Base-by-base conservation (phyloP, 768 basidiomycete species). In the Termitomyces sp. region DNA sequence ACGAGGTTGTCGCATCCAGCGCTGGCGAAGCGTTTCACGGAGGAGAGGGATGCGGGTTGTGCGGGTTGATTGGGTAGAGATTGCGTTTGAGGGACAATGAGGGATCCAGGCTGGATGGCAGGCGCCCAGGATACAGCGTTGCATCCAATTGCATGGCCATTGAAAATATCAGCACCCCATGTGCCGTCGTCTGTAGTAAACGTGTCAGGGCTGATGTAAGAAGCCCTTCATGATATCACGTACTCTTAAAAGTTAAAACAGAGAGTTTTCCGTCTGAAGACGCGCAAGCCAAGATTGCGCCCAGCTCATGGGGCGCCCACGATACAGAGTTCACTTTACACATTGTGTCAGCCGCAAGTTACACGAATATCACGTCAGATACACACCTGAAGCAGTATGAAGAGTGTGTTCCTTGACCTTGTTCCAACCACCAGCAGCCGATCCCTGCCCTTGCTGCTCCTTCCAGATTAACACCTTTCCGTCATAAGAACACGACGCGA, bases 401-500 rank as follows among this genome's bases (percentile, higher is more conserved):
- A 97, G 75, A 2, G 87, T 88, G 68, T 98, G 96, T 74, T 98
- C 97, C 71, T 97, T 96, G 65, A 98, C 91, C 73, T 90, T 94
- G 44, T 88, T 82, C 97, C 97, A 98, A 1, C 83, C 84, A 59
- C 86, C 83, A 1, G 77, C 67, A 22, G 77, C 70, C 45, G 79
- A 73, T 16, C 82, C 83, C 64, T 82, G 81, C 7, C 77, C 77
- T 59, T 74, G 78, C 68, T 92, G 89, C 71, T 98, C 95, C 68
- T 95, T 97, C 97, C 97, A 99, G 64, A 99, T 94, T 73, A 98
- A 83, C 20, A 97, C 97, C 67, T 96, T 93, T 46, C 97, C 95
- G 65, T 99, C 97, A 71, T 98, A 98, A 5, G 95, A 97, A 69
- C 94, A 96, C n/a, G 93, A 95, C 30, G 96, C 96, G 53, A 99